Base-by-base conservation (phyloP, 441 rosid genomes). In the Lepidium campestre region DNA sequence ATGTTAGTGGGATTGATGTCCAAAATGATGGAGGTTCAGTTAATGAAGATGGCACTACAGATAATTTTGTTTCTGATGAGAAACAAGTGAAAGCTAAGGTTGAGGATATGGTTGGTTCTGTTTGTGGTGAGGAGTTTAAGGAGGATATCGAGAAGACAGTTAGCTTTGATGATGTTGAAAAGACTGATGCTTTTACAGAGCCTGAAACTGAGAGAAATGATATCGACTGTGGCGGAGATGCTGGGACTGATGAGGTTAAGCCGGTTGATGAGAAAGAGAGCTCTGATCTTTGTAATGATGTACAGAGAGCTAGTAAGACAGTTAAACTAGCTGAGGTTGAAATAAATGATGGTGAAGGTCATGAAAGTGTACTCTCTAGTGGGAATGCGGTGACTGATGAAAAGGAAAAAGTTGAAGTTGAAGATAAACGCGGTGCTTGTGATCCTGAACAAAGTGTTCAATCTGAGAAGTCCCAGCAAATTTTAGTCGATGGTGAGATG, bases 1-100 rank as follows among this genome's bases (percentile, higher is more conserved):
- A 39, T 34, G 75, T 63, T 70, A 67, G 57, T 68, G 81, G 32
- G 6, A 60, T 47, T 52, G 82, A 63, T 39, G 77, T 29, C 57
- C 57, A 52, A 4, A 58, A 12, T 75, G 73, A 14, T 74, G 80
- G 69, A 62, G 75, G 50, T 17, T 29, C 22, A 42, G 70, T 58
- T 65, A 34, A 27, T 60, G 78, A 44, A 19, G 45, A 20, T 11
- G 60, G 15, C 32, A 40, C 13, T 18, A 13, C 22, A 4, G 44
- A 3, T 42, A 7, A 18, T 53, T 39, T 0, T 29, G 34, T 67
- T 64, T 50, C 61, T 74, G 83, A 9, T 63, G 55, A 61, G 27
- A 34, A 11, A 31, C 29, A 17, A 17, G 18, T 17, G 13, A 18
- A 7, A 36, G 6, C 1, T 34, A 56, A 61, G 36, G 65, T 46